Conservation (phyloP, 176 grass and related monocot species). For the Pontederia crassipes region DNA sequence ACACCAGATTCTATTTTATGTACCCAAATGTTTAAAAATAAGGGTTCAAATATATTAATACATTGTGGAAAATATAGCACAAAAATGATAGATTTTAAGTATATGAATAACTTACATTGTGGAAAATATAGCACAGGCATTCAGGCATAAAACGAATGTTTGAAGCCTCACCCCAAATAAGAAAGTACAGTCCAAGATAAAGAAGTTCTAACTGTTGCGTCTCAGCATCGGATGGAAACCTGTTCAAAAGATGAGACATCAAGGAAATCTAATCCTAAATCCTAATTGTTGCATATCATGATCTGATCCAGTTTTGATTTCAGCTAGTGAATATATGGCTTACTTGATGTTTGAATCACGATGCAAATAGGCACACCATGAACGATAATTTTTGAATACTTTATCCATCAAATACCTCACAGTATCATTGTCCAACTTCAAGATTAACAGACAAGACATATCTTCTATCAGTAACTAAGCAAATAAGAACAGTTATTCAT, state of each 20-base stretch:
- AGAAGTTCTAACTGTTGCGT: slow-evolving; percentile 65
- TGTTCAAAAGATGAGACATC: slow-evolving; percentile 20
- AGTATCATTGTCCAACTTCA: slow-evolving; percentile 40
- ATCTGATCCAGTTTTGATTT: slow-evolving; percentile 5
- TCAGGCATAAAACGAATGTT: slow-evolving; percentile 98
- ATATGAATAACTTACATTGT: slow-evolving; percentile 63
- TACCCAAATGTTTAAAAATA: slow-evolving; percentile 1
- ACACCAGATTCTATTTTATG: too few species aligned
- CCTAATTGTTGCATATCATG: neutral
- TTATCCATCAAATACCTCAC: slow-evolving; percentile 34
- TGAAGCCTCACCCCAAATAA: slow-evolving; percentile 99
- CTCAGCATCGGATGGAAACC: slow-evolving; percentile 16
- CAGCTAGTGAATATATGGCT: slow-evolving; percentile 15
- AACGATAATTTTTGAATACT: slow-evolving; percentile 70
- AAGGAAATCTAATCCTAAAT: slow-evolving; percentile 6
- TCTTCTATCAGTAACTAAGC: slow-evolving; percentile 4
- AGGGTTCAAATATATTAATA: slow-evolving; percentile 19
- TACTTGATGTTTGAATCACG: slow-evolving; percentile 38
- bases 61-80: slow-evolving; percentile 93
- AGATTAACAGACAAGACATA: slow-evolving; percentile 14
- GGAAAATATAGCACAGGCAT: slow-evolving; percentile 95
- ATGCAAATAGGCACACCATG: slow-evolving; percentile 87
- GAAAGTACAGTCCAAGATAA: slow-evolving; percentile 81
- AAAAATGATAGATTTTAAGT: slow-evolving; percentile 12
- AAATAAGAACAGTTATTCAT: slow-evolving; percentile 9